Evolutionary conservation across 352 stramenopile genomes (phyloP).

Genomic region (Pythium vanterpoolii): DNA sequence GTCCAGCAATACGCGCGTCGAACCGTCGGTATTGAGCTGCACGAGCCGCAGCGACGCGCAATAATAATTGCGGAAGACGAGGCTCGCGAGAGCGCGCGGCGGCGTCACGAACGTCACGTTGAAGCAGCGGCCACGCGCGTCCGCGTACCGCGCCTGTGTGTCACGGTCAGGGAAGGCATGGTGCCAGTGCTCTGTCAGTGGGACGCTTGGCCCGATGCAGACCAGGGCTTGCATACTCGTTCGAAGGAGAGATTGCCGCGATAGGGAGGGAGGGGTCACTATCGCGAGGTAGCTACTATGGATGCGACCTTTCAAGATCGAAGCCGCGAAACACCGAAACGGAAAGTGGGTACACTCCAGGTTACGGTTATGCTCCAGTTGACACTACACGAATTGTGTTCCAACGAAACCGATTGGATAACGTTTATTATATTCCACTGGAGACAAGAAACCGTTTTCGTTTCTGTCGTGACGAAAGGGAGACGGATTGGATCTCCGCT

Average conservation of each 20-base stretch:
- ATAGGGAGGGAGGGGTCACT: constrained; percentile 1
- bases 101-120: constrained; percentile 35
- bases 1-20: constrained; percentile 35
- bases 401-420: neutral
- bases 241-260: no score
- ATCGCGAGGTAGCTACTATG: neutral
- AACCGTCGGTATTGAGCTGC: constrained; percentile 42
- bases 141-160: constrained; percentile 18
- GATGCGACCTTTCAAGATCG: neutral
- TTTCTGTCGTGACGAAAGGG: neutral
- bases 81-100: constrained; percentile 19
- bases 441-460: neutral
- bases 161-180: constrained; percentile 12
- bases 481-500: neutral
- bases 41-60: constrained; percentile 48
- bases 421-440: neutral
- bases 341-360: constrained; percentile 4
- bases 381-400: neutral
- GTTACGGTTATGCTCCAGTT: constrained; percentile 1
- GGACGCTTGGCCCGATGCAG: constrained; percentile 13
- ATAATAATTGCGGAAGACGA: constrained; percentile 77
- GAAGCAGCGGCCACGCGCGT: constrained; percentile 37
- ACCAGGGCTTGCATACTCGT: constrained; percentile 22
- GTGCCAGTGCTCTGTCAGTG: constrained; percentile 24
- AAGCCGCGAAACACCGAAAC: constrained; percentile 3